Conservation (phyloP, 2,329 filamentous ascomycete species). For the Huntiella moniliformis region DNA sequence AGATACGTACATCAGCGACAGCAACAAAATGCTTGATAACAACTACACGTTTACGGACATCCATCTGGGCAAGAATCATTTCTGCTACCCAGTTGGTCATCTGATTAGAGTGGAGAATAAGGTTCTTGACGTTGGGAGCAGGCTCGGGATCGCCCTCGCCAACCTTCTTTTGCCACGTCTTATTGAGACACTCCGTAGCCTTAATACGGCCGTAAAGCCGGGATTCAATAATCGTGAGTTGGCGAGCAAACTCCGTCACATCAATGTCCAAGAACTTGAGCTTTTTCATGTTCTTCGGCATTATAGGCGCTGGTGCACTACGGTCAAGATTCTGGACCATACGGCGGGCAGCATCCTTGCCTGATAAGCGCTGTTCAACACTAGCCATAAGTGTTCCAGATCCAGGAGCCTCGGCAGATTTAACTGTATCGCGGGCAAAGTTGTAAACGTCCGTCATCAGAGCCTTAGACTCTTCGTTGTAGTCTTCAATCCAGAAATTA, state of each 20-base stretch:
- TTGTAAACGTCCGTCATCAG: constrained; percentile 76
- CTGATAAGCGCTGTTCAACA: constrained; percentile 71
- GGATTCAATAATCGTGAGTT: constrained; percentile 92
- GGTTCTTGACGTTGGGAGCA: constrained; percentile 81
- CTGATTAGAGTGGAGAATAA: constrained; percentile 95
- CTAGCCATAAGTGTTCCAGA: constrained; percentile 69
- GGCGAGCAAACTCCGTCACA: constrained; percentile 85
- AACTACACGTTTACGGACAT: constrained; percentile 87
- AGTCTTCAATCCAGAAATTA: constrained; percentile 95
- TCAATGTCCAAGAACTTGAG: constrained; percentile 97
- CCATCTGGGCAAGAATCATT: constrained; percentile 89
- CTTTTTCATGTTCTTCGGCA: constrained; percentile 99
- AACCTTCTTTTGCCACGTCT: constrained; percentile 97
- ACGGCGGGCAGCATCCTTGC: constrained; percentile 72
- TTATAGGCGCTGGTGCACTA: constrained; percentile 68
- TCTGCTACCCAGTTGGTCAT: constrained; percentile 99
- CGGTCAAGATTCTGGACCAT: constrained; percentile 73
- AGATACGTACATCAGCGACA: constrained; percentile 66
- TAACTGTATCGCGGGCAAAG: constrained; percentile 82
- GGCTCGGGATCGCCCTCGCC: constrained; percentile 64
- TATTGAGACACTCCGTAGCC: constrained; percentile 88
- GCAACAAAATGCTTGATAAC: constrained; percentile 98
- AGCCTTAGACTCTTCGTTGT: constrained; percentile 63
- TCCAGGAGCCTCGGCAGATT: constrained; percentile 81
- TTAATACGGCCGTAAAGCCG: constrained; percentile 90